Conservation (phyloP, 2,329 filamentous ascomycete species). For the Ophiosphaerella korrae region DNA sequence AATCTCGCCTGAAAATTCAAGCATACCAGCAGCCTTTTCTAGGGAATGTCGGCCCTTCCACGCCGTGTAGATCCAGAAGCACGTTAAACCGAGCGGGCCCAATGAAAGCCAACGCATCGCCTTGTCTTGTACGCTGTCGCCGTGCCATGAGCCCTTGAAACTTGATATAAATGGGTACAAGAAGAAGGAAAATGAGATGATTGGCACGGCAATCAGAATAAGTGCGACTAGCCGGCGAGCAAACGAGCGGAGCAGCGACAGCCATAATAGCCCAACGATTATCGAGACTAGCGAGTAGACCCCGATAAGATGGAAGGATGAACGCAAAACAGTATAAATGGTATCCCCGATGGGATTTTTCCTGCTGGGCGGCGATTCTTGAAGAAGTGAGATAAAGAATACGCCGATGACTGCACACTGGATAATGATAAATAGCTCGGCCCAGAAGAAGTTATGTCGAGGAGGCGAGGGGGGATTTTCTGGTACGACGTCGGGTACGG, state of each 20-base stretch:
- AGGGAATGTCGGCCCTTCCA: slow-evolving; percentile 80
- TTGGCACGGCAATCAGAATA: slow-evolving; percentile 81
- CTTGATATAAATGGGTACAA: slow-evolving; percentile 91
- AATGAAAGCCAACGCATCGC: slow-evolving; percentile 87
- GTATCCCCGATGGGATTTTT: slow-evolving; percentile 85
- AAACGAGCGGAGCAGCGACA: slow-evolving; percentile 85
- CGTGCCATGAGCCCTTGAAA: slow-evolving; percentile 76
- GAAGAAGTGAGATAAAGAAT: slow-evolving; percentile 86
- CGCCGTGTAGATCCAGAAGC: slow-evolving; percentile 83
- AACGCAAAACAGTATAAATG: slow-evolving; percentile 85
- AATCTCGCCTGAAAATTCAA: slow-evolving; percentile 91
- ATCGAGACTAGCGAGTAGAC: slow-evolving; percentile 91
- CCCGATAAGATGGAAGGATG: slow-evolving; percentile 86
- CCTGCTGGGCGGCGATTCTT: slow-evolving; percentile 73
- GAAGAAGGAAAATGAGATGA: slow-evolving; percentile 86
- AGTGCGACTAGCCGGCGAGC: slow-evolving; percentile 80
- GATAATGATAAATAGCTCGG: slow-evolving; percentile 84
- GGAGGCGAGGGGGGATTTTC: slow-evolving; percentile 49
- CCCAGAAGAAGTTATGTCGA: slow-evolving; percentile 88
- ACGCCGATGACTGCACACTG: slow-evolving; percentile 84
- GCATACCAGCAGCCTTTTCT: slow-evolving; percentile 80
- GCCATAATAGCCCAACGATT: slow-evolving; percentile 86
- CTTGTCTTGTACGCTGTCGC: slow-evolving; percentile 80
- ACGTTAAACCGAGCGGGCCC: slow-evolving; percentile 73
- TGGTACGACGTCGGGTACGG: slow-evolving; percentile 62